phyloP scores from a whole-genome alignment of 2,329 filamentous ascomycete genomes.

The Pochonia chlamydosporia region DNA sequence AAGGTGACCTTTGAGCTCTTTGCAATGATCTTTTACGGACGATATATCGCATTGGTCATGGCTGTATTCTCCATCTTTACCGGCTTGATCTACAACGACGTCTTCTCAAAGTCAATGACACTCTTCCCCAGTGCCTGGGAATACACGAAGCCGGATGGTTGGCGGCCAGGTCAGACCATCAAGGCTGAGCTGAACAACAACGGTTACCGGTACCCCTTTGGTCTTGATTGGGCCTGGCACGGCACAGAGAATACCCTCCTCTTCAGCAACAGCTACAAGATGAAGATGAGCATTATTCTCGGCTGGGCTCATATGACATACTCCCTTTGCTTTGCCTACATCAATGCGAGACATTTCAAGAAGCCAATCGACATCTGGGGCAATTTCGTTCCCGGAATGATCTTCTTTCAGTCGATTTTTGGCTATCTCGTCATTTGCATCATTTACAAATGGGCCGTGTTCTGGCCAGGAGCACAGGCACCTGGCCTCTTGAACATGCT shows the following conservation, averaged over 20 bases:
- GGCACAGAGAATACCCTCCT: constrained; percentile 90
- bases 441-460: constrained; percentile 91
- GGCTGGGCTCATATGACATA: constrained; percentile 99
- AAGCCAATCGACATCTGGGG: constrained; percentile 93
- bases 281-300: constrained; percentile 98
- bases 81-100: constrained; percentile 94
- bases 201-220: constrained; percentile 88
- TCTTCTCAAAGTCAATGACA: constrained; percentile 89
- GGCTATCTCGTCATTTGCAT: constrained; percentile 93
- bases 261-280: constrained; percentile 98
- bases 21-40: constrained; percentile 97
- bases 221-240: constrained; percentile 95
- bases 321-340: constrained; percentile 84
- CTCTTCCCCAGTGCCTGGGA: constrained; percentile 88
- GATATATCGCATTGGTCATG: constrained; percentile 99
- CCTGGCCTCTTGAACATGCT: constrained; percentile 96
- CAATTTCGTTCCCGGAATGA: constrained; percentile 96
- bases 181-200: constrained; percentile 59
- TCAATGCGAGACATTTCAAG: constrained; percentile 95
- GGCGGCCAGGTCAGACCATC: constrained; percentile 59
- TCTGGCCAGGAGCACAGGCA: constrained; percentile 46
- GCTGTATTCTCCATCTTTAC: constrained; percentile 95
- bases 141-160: constrained; percentile 63
- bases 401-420: constrained; percentile 99
- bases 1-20: constrained; percentile 93